phyloP scores from a whole-genome alignment of 371 early-diverging fungal genomes.

The Circinella umbellata region DNA sequence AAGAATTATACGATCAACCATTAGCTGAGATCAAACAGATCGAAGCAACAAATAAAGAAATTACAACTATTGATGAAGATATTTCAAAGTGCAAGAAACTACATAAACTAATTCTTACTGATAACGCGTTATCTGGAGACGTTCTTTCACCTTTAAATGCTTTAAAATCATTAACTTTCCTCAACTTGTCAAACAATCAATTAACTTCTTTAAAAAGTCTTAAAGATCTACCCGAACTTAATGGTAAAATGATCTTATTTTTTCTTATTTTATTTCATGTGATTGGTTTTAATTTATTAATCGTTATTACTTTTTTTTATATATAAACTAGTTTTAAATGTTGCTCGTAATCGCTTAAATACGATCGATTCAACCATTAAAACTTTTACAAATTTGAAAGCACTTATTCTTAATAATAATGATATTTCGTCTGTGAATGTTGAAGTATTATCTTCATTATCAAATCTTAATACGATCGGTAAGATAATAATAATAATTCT shows the following conservation, averaged over 20 bases:
- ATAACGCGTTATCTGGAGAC: constrained; percentile 63
- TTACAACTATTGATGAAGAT: constrained; percentile 67
- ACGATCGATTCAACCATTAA: constrained; percentile 65
- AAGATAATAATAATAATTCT: background rate
- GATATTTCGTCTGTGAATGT: constrained; percentile 68
- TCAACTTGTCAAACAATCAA: constrained; percentile 71
- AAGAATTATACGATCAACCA: constrained; percentile 37
- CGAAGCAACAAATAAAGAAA: constrained; percentile 58
- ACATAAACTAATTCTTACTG: constrained; percentile 72
- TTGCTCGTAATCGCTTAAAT: constrained; percentile 74
- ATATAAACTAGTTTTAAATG: constrained; percentile 63
- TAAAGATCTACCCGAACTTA: constrained; percentile 60
- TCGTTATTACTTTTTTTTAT: no score
- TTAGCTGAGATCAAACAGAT: constrained; percentile 54
- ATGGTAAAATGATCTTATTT: constrained; percentile 67
- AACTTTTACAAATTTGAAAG: constrained; percentile 69
- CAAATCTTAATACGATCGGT: constrained; percentile 52
- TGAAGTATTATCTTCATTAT: constrained; percentile 47
- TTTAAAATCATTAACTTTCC: constrained; percentile 60
- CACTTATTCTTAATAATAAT: constrained; percentile 86
- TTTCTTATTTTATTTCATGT: constrained; percentile 6
- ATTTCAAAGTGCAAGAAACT: constrained; percentile 67
- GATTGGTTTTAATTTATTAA: background rate
- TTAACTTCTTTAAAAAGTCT: constrained; percentile 67
- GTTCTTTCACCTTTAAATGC: constrained; percentile 61